phyloP scores from a whole-genome alignment of 2,329 filamentous ascomycete genomes.

The Leptographium radiaticola region DNA sequence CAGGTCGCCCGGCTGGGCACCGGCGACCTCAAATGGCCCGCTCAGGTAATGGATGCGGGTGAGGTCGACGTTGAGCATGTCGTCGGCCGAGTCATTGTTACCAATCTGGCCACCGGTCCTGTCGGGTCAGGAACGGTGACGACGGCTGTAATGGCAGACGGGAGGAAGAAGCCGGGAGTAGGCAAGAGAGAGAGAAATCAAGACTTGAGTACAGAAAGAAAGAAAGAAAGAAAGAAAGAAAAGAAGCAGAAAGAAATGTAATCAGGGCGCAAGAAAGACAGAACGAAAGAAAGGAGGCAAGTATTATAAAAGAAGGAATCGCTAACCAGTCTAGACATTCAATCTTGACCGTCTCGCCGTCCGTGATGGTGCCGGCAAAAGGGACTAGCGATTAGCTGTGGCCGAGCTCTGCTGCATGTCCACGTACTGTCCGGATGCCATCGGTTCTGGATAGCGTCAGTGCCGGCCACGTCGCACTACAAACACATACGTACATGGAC shows the following conservation, averaged over 20 bases:
- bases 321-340: constrained; percentile 70
- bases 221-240: not conserved
- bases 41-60: constrained; percentile 79
- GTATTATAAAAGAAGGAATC: not conserved
- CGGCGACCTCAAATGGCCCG: constrained; percentile 78
- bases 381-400: constrained; percentile 44
- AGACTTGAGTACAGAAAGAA: not conserved
- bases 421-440: constrained; percentile 80
- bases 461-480: too few relatives aligned
- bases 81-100: constrained; percentile 84
- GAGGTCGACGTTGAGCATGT: constrained; percentile 72
- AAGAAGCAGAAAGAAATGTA: too few relatives aligned
- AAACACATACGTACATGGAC: constrained; percentile 46
- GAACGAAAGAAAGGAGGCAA: not conserved
- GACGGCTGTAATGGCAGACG: too few relatives aligned
- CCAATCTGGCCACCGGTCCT: constrained; percentile 68
- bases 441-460: constrained; percentile 47
- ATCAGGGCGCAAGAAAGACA: too few relatives aligned
- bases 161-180: not conserved
- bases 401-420: too few relatives aligned
- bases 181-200: constrained; percentile 14
- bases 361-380: constrained; percentile 56
- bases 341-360: constrained; percentile 83
- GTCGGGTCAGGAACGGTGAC: not conserved
- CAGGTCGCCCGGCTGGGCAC: constrained; percentile 72